These are phyloP conservation scores for Mikania micrantha DNA, from an alignment of 129 eudicot genomes.

Conservation along the genomic window DNA sequence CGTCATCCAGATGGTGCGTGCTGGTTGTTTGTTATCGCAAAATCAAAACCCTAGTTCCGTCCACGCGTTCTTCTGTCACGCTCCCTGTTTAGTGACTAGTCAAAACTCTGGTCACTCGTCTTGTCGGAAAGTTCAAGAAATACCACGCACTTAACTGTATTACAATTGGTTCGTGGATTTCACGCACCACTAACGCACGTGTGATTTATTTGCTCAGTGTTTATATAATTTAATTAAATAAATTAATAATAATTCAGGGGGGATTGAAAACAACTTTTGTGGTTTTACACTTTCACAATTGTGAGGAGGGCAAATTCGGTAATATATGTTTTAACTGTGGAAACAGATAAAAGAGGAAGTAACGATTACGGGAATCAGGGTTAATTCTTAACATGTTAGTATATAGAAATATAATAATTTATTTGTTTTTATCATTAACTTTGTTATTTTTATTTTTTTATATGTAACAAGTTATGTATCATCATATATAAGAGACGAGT, in stretches of 20 bases:
- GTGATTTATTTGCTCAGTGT: not conserved
- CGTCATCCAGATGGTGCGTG: constrained; percentile 18
- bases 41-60: constrained; percentile 16
- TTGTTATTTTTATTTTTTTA: no score
- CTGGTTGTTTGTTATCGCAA: constrained; percentile 16
- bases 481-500: no score
- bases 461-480: no score
- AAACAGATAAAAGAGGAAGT: not conserved
- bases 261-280: not conserved
- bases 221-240: not conserved
- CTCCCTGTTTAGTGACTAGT: constrained; percentile 19
- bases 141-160: constrained; percentile 16
- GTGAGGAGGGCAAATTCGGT: constrained; percentile 14
- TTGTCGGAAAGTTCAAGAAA: constrained; percentile 17
- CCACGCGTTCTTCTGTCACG: constrained; percentile 11
- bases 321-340: not conserved
- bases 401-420: not conserved
- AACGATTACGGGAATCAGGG: constrained; percentile 16
- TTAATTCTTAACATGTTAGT: not conserved
- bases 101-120: constrained; percentile 14
- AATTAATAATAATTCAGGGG: not conserved
- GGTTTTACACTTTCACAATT: not conserved
- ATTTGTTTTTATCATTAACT: not conserved
- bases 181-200: not conserved
- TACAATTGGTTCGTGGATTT: not conserved